phyloP scores from a whole-genome alignment of 1,284 basidiomycete species.

The Papiliotrema flavescens region DNA sequence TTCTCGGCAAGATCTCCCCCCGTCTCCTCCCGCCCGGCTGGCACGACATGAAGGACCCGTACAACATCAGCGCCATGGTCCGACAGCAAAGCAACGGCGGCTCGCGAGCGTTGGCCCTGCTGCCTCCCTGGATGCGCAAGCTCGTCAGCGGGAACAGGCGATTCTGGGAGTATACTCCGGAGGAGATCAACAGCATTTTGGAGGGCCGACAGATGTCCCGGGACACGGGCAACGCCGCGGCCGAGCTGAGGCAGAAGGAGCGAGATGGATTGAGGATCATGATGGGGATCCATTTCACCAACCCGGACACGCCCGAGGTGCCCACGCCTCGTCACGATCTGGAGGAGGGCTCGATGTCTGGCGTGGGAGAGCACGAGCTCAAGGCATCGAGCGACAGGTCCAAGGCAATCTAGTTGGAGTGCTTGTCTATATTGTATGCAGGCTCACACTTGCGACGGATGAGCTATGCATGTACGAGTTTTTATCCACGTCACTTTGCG shows the following conservation, averaged over 20 bases:
- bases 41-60: constrained; percentile 36
- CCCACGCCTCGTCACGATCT: neutral
- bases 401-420: no score
- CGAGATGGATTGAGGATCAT: constrained; percentile 24
- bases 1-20: constrained; percentile 57
- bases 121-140: constrained; percentile 66
- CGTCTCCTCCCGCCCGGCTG: constrained; percentile 63
- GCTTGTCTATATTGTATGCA: no score
- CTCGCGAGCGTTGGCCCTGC: constrained; percentile 43
- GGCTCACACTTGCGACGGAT: no score
- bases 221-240: constrained; percentile 21
- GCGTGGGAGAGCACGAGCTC: neutral
- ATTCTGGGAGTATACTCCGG: constrained; percentile 39
- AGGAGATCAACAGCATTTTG: constrained; percentile 29
- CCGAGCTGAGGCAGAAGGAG: constrained; percentile 27
- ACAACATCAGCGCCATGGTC: constrained; percentile 27
- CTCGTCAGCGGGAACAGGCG: constrained; percentile 31
- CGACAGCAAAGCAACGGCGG: constrained; percentile 17
- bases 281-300: constrained; percentile 10
- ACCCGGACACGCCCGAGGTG: neutral
- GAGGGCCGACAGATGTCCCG: constrained; percentile 25
- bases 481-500: neutral
- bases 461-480: neutral
- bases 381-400: neutral
- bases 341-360: neutral